Base-by-base conservation (phyloP, 371 early-diverging fungal species). In the Cokeromyces recurvatus region DNA sequence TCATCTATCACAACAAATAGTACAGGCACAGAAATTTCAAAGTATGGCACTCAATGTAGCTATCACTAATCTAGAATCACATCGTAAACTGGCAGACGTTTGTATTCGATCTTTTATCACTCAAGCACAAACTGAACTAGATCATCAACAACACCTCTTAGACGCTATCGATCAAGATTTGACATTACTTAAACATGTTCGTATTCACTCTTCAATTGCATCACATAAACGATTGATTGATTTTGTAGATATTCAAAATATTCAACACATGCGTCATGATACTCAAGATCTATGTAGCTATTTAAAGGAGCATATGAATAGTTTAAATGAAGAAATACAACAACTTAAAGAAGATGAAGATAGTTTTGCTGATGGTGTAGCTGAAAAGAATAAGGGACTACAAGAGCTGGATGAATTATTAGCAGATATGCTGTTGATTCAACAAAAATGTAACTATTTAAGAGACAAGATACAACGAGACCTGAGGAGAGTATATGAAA, bases 31-130 rank as follows among this genome's bases (percentile, higher is more conserved):
- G 36, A 67, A 74, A 25, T 50, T 67, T 2, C 84, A 83, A 46
- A 57, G 67, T 20, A 71, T 74, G 67, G 84, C 84, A 15, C 51
- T 83, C 8, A 72, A 71, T 23, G 84, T 80, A 0, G 84, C 81
- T 3, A 43, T 81, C 36, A 70, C 73, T n/a, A 83, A 81, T 46
- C 46, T 83, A 11, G 77, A 74, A 31, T 55, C 74, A 0, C 80
- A 82, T 46, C 66, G 62, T 17, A 57, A 51, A 43, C 57, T 46
- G 0, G 42, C 46, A n/a, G 38, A 44, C 7, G 27, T 56, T 21
- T 41, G 36, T 19, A 42, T 64, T 9, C 24, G 40, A n/a, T 11
- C 19, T 0, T 68, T 66, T 48, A 39, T 46, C 1, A 10, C 44
- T 4, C 11, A 11, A 12, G 57, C 61, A 0, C 59, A 66, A 23